Evolutionary conservation across 2,329 filamentous ascomycete species (phyloP).

Genomic region (Emericellopsis cladophorae): DNA sequence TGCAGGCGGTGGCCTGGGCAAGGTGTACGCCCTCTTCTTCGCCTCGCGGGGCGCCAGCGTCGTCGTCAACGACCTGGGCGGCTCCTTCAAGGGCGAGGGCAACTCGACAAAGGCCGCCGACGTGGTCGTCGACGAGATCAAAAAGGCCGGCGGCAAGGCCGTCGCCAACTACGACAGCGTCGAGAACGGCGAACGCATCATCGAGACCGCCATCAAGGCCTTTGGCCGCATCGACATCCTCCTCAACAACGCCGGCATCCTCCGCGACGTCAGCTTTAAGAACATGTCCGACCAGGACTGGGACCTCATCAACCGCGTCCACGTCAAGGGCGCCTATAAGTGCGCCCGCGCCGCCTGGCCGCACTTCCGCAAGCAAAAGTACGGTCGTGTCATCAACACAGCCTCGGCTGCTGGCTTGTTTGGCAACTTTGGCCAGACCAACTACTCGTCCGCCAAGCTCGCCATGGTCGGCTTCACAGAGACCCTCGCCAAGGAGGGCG

Average conservation of each 20-base stretch:
- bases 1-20: constrained; percentile 67
- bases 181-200: constrained; percentile 87
- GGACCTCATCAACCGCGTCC: constrained; percentile 88
- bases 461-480: constrained; percentile 95
- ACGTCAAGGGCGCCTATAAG: constrained; percentile 91
- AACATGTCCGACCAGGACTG: constrained; percentile 97
- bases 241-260: constrained; percentile 95
- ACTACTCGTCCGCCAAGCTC: constrained; percentile 95
- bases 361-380: constrained; percentile 98
- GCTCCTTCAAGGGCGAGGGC: constrained; percentile 86
- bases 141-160: constrained; percentile 80
- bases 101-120: constrained; percentile 76
- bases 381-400: constrained; percentile 91
- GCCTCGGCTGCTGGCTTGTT: constrained; percentile 92
- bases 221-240: constrained; percentile 87
- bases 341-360: constrained; percentile 91
- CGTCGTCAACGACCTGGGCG: constrained; percentile 93
- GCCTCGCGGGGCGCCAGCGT: constrained; percentile 83
- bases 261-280: constrained; percentile 93
- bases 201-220: constrained; percentile 70
- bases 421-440: constrained; percentile 89
- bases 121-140: constrained; percentile 73
- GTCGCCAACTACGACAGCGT: constrained; percentile 96
- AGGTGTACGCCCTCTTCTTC: constrained; percentile 81
- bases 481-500: constrained; percentile 92